Base-by-base conservation (phyloP, 192 early-diverging fungal species). In the Podila clonocystis region DNA sequence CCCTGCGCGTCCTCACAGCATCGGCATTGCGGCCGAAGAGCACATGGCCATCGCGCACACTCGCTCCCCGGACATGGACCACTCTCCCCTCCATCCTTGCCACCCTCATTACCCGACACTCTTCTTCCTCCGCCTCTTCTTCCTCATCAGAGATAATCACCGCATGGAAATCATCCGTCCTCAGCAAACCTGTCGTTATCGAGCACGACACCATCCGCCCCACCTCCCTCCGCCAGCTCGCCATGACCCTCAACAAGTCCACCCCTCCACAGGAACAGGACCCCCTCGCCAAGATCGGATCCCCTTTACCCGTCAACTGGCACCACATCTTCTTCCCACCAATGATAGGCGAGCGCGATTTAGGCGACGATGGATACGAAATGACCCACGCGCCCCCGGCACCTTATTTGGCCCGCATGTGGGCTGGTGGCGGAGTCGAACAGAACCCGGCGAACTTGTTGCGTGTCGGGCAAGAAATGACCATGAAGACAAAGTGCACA, bases 301-400 rank as follows among this genome's bases (percentile, higher is more conserved):
- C 91, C 0, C 57, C 74, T 7, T 61, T 96, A 12, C 93, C 93
- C 9, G 91, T 93, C 12, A 91, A 85, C 9, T 95, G 88, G 65
- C 95, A 97, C 72, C 83, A 95, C 41, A 86, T 87, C 11, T 93
- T 94, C 69, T 97, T 97, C 65, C 93, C 94, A 6, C 90, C 93
- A n/a, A 85, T 87, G 29, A 83, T 86, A 19, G 83, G 86, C 19
- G 94, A 95, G 67, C 55, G 63, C 9, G 77, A 91, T 36, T 87
- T 97, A 12, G 89, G 93, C 19, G 50, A 83, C 6, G 96, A 98
- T 78, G 96, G 96, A n/a, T 95, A 95, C 72, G 91, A 94, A 66
- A 85, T 87, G 50, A 88, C 86, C 17, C 91, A 91, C 67, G 86
- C 91, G 0, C 96, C 96, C 1, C 96, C 96, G 0, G 82, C 72